These are phyloP conservation scores for Apiotrichum domesticum DNA, from an alignment of 1,284 basidiomycete genomes.

Conservation along the genomic window DNA sequence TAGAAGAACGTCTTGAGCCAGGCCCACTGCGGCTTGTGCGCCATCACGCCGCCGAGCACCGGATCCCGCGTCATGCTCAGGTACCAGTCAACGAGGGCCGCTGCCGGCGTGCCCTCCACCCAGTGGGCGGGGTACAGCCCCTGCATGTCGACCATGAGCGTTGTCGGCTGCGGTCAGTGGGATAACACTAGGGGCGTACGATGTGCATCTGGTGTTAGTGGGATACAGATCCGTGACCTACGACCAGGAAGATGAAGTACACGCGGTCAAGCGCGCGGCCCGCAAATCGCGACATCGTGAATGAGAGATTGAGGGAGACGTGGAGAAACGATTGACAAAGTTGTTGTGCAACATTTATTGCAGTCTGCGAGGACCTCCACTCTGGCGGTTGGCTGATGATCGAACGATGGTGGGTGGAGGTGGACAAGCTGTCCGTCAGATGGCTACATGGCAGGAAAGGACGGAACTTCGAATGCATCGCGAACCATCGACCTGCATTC, in stretches of 20 bases:
- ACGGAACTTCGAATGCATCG: no score
- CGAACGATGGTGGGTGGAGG: no score
- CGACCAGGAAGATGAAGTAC: conserved; percentile 37
- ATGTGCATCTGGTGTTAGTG: conserved; percentile 10
- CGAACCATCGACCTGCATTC: no score
- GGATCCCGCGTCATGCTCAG: conserved; percentile 36
- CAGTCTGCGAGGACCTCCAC: no score
- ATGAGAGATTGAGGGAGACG: not conserved
- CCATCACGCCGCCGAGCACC: conserved; percentile 30
- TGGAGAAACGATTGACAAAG: no score
- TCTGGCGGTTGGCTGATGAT: no score
- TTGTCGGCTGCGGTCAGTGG: conserved; percentile 2
- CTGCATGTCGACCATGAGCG: conserved; percentile 37
- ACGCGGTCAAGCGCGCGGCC: conserved; percentile 30
- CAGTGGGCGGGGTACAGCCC: conserved; percentile 32
- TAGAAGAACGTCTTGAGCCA: conserved; percentile 40
- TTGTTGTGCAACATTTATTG: no score
- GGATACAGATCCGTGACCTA: conserved; percentile 10
- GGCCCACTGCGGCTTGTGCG: conserved; percentile 17
- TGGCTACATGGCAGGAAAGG: no score
- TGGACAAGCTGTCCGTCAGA: no score
- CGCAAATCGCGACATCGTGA: conserved; percentile 22
- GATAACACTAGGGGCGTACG: not conserved
- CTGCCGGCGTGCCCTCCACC: conserved; percentile 22
- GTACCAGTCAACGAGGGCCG: conserved; percentile 32